phyloP scores from a whole-genome alignment of 2,329 filamentous ascomycete genomes.

The Clarireedia homoeocarpa region DNA sequence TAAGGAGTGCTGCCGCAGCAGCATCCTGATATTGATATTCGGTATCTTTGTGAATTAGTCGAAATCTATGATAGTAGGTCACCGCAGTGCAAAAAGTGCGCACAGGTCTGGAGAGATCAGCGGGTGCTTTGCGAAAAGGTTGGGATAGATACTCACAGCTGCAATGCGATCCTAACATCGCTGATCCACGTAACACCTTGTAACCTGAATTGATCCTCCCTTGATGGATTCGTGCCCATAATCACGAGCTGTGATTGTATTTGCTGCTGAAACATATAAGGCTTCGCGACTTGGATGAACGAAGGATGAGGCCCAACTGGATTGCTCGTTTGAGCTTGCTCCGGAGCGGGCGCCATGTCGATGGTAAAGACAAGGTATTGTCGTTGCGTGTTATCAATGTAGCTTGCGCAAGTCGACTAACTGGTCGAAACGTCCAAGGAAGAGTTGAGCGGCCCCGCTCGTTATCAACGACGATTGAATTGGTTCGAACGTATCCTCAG shows the following conservation, averaged over 20 bases:
- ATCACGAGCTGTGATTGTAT: slow-evolving; percentile 65
- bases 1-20: slow-evolving; percentile 79
- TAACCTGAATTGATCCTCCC: slow-evolving; percentile 72
- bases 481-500: too few species aligned
- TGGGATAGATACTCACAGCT: slow-evolving; percentile 53
- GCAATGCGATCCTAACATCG: slow-evolving; percentile 68
- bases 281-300: slow-evolving; percentile 38
- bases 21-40: slow-evolving; percentile 86
- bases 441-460: too few species aligned
- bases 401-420: too few species aligned
- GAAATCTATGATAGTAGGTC: slow-evolving; percentile 90
- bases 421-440: too few species aligned
- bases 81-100: slow-evolving; percentile 88
- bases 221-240: slow-evolving; percentile 63
- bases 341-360: slow-evolving; percentile 19
- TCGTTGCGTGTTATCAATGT: background rate
- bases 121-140: background rate
- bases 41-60: slow-evolving; percentile 72
- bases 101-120: slow-evolving; percentile 53
- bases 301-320: slow-evolving; percentile 26
- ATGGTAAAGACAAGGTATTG: background rate
- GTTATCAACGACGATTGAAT: too few species aligned
- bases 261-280: slow-evolving; percentile 76
- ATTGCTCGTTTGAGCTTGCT: slow-evolving; percentile 1
- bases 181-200: slow-evolving; percentile 89